Evolutionary conservation across 768 basidiomycete genomes (phyloP).

Genomic region (Xerocomellus intermedius): DNA sequence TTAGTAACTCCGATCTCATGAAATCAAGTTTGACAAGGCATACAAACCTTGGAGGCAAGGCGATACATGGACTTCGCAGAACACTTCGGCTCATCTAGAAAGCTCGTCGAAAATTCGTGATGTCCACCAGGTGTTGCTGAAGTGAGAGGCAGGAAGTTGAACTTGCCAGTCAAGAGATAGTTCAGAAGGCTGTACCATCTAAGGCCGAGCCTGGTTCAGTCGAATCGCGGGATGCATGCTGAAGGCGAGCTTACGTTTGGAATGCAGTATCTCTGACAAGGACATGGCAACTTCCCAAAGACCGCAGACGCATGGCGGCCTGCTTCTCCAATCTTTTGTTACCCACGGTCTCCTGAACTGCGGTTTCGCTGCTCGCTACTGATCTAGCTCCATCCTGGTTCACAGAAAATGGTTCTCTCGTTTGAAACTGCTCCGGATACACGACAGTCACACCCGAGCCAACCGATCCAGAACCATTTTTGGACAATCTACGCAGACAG

Average conservation of each 20-base stretch:
- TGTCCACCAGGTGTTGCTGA: slow-evolving; percentile 4
- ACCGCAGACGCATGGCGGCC: neutral
- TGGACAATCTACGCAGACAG: slow-evolving; percentile 3
- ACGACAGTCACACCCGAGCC: slow-evolving; percentile 12
- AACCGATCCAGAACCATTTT: slow-evolving; percentile 6
- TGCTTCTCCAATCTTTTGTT: neutral
- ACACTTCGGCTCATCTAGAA: slow-evolving; percentile 21
- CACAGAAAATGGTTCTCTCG: neutral
- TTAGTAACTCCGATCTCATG: neutral
- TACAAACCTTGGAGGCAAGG: slow-evolving; percentile 37
- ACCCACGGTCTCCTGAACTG: neutral
- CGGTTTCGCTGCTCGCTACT: slow-evolving; percentile 5
- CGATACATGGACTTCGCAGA: slow-evolving; percentile 47
- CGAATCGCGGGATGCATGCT: neutral
- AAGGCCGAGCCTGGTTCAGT: neutral
- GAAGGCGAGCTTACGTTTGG: slow-evolving; percentile 16
- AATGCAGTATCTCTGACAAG: slow-evolving; percentile 28
- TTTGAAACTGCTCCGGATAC: slow-evolving; percentile 1
- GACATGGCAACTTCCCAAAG: slow-evolving; percentile 18
- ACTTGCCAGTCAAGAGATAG: slow-evolving; percentile 38
- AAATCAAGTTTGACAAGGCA: neutral
- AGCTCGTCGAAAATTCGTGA: neutral
- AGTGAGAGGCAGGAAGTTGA: slow-evolving; percentile 33
- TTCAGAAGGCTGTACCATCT: slow-evolving; percentile 41
- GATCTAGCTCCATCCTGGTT: neutral